Evolutionary conservation across 805 yeast species (phyloP).

Genomic region (Candida sithepensis): DNA sequence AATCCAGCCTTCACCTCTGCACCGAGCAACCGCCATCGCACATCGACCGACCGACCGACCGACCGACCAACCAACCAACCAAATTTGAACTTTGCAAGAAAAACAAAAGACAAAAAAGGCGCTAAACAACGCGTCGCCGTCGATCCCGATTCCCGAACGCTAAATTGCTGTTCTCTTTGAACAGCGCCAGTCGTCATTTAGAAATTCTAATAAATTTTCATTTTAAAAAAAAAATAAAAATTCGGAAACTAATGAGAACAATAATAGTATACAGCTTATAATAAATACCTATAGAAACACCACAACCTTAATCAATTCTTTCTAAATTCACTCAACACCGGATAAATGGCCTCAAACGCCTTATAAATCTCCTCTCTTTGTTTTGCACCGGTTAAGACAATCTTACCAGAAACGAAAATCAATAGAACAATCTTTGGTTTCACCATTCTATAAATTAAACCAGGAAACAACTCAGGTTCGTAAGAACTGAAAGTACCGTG

Average conservation of each 20-base stretch:
- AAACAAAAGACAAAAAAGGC: no score
- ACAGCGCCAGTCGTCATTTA: no score
- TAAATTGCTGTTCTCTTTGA: no score
- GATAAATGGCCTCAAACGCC: conserved; percentile 97
- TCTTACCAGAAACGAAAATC: conserved; percentile 95
- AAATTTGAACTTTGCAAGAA: no score
- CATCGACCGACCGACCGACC: background rate
- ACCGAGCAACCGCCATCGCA: no score
- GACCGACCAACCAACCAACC: background rate
- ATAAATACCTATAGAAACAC: background rate
- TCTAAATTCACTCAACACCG: conserved; percentile 96
- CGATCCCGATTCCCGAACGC: no score
- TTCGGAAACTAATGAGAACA: conserved; percentile 1
- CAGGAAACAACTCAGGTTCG: conserved; percentile 98
- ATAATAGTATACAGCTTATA: conserved; percentile 2
- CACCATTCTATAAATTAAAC: conserved; percentile 98
- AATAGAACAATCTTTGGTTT: conserved; percentile 95
- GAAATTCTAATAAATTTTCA: background rate
- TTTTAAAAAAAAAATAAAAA: background rate
- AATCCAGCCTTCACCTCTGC: no score
- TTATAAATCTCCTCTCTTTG: conserved; percentile 98
- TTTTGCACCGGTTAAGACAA: conserved; percentile 97
- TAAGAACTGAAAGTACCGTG: conserved; percentile 99
- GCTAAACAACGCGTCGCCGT: no score
- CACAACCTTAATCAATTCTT: conserved; percentile 37